Evolutionary conservation across 805 yeast species (phyloP), one percentile per base, ranked within the genome.

Genomic region (Metschnikowia rubicola): DNA sequence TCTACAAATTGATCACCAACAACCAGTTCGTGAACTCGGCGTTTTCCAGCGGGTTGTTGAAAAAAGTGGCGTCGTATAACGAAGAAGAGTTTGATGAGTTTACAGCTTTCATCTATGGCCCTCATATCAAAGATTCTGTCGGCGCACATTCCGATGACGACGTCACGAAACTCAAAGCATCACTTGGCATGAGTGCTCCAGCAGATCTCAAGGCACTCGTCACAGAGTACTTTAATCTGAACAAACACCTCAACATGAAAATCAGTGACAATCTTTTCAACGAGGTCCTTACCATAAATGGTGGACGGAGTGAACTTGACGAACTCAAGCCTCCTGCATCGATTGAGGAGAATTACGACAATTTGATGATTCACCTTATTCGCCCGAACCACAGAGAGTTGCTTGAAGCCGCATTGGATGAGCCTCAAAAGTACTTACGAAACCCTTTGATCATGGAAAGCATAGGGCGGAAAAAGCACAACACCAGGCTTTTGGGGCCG

Each of bases 331-430:
- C 54, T 10, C 39, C 40, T 8, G 51, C 44, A 10, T 41, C 58
- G 3, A 59, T 70, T 32, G 68, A 69, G 47, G 77, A 72, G 43
- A 71, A 69, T 49, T 60, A 60, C 47, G 68, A 63, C 36, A 70
- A 71, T 41, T 54, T 71, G 36, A 67, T 71, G 73, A 60, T 69
- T 29, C 62, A 62, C 39, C 57, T 71, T 31, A 41, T 71, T 28
- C 56, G 76, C 33, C 77, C 77, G 3, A 63, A 61, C 35, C 54
- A 64, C 26, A 55, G 77, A 37, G 51, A 60, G 10, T 55, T 55
- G 2, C 47, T 72, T 15, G 75, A 68, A 47, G 41, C 41, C 10
- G 66, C 63, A 1, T 51, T 72, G 44, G 67, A 66, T 37, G 66
- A 64, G 48, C 63, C 69, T 9, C 58, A 60, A 17, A 46, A 47